Conservation (phyloP, 1,284 basidiomycete genomes). For the Boletus semigastroideus region DNA sequence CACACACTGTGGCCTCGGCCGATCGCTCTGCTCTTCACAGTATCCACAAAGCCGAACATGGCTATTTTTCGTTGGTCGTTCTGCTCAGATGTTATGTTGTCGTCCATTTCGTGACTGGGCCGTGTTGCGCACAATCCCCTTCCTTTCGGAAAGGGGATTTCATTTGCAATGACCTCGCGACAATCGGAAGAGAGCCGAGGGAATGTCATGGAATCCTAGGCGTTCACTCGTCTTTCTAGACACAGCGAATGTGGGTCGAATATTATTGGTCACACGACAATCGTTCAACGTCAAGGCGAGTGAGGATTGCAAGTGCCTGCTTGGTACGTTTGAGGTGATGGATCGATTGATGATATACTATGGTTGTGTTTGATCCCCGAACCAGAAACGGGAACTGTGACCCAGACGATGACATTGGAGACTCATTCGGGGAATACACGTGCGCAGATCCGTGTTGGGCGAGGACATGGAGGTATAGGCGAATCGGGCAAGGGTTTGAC, state of each 20-base stretch:
- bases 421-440: slow-evolving; percentile 62
- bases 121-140: slow-evolving; percentile 66
- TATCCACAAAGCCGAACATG: slow-evolving; percentile 43
- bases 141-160: slow-evolving; percentile 60
- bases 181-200: slow-evolving; percentile 62
- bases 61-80: slow-evolving; percentile 54
- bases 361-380: slow-evolving; percentile 51
- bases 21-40: slow-evolving; percentile 70
- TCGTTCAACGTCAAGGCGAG: slow-evolving; percentile 17
- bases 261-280: slow-evolving; percentile 7
- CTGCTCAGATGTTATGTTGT: slow-evolving; percentile 31
- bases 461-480: slow-evolving; percentile 55
- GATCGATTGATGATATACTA: slow-evolving; percentile 27
- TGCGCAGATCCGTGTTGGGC: slow-evolving; percentile 51
- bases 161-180: slow-evolving; percentile 46
- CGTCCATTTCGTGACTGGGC: slow-evolving; percentile 12
- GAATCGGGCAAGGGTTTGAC: slow-evolving; percentile 56
- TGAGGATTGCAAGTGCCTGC: slow-evolving; percentile 48
- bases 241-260: too few species aligned
- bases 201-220: slow-evolving; percentile 66
- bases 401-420: slow-evolving; percentile 63
- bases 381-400: slow-evolving; percentile 40
- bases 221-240: slow-evolving; percentile 86
- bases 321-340: slow-evolving; percentile 2
- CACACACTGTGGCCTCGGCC: slow-evolving; percentile 63